phyloP scores from a whole-genome alignment of 768 basidiomycete species.

The Ramaria sp. region DNA sequence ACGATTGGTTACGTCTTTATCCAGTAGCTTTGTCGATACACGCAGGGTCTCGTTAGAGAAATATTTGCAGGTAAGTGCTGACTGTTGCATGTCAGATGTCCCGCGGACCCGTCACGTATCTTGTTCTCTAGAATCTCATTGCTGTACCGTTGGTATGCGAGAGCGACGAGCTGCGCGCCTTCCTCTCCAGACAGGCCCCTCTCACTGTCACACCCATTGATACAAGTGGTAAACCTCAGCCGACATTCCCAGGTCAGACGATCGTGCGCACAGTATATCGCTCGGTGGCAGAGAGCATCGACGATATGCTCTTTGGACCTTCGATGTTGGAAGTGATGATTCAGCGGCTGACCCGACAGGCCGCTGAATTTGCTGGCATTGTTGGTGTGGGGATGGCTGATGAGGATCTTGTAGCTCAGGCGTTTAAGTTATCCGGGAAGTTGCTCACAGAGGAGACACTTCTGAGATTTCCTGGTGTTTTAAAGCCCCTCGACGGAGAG shows the following conservation, averaged over 20 bases:
- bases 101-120: neutral
- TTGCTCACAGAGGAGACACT: constrained; percentile 56
- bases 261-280: constrained; percentile 84
- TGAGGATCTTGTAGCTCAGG: constrained; percentile 77
- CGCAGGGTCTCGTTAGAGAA: constrained; percentile 73
- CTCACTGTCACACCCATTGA: constrained; percentile 49
- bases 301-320: constrained; percentile 94
- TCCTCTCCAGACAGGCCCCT: constrained; percentile 82
- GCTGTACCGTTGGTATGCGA: constrained; percentile 68
- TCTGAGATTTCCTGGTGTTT: constrained; percentile 62
- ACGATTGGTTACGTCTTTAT: constrained; percentile 78
- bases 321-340: constrained; percentile 96
- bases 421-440: constrained; percentile 61
- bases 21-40: constrained; percentile 79
- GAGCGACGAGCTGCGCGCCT: constrained; percentile 70
- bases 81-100: neutral
- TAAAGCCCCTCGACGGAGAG: constrained; percentile 79
- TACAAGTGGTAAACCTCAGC: constrained; percentile 29
- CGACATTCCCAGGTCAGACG: constrained; percentile 54
- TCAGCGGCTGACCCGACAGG: constrained; percentile 80
- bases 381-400: constrained; percentile 69
- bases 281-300: constrained; percentile 88
- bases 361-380: constrained; percentile 79
- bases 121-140: constrained; percentile 47
- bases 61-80: constrained; percentile 74